phyloP scores from a whole-genome alignment of 2,329 filamentous ascomycete species.

The Curvularia eragrostidis region DNA sequence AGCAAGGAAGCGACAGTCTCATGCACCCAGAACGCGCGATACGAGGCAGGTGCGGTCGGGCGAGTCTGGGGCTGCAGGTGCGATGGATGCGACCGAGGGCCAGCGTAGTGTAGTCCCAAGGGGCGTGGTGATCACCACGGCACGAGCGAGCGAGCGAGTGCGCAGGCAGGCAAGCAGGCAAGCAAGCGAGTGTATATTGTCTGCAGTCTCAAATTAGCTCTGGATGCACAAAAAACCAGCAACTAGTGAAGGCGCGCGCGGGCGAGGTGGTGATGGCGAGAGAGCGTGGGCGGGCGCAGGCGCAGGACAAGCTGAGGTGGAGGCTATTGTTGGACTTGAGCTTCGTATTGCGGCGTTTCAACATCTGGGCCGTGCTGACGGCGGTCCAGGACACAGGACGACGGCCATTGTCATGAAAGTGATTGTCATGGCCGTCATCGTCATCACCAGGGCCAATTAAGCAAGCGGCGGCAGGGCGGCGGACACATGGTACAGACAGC shows the following conservation, averaged over 20 bases:
- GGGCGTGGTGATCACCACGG: conserved; percentile 5
- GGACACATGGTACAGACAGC: background rate
- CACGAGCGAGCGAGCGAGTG: conserved; percentile 16
- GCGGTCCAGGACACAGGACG: background rate
- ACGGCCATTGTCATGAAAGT: background rate
- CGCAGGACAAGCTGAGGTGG: conserved; percentile 12
- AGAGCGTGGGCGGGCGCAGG: conserved; percentile 1
- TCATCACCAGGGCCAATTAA: background rate
- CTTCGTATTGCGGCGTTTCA: conserved; percentile 22
- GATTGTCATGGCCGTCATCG: background rate
- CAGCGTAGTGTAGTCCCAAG: background rate
- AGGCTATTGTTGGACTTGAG: conserved; percentile 6
- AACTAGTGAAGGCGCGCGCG: conserved; percentile 1
- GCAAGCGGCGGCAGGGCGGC: no score
- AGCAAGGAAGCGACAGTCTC: conserved; percentile 18
- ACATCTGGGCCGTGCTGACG: conserved; percentile 11
- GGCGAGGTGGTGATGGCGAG: conserved; percentile 6
- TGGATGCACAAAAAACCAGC: background rate
- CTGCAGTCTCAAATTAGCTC: conserved; percentile 13
- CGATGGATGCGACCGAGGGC: conserved; percentile 4
- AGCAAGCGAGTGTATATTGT: conserved; percentile 7
- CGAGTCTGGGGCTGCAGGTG: background rate
- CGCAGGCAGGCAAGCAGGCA: conserved; percentile 2
- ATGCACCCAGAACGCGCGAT: conserved; percentile 23
- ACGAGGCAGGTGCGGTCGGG: conserved; percentile 13